Evolutionary conservation across 2,329 filamentous ascomycete species (phyloP).

Genomic region (Monosporascus ibericus): DNA sequence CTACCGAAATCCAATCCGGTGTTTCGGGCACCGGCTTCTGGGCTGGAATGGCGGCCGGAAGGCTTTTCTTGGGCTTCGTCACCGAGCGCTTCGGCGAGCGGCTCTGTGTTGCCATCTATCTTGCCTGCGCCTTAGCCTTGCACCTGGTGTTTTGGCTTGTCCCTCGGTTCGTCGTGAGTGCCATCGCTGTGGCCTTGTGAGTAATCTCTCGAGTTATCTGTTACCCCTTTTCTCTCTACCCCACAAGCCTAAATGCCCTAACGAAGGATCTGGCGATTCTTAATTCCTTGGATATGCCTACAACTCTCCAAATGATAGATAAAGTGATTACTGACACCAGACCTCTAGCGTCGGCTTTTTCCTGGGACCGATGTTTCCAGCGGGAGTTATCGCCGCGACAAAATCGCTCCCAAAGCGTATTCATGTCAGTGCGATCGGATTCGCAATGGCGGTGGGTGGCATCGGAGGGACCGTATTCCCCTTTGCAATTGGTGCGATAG

Average conservation of each 20-base stretch:
- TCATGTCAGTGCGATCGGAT: conserved; percentile 76
- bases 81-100: conserved; percentile 71
- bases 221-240: too few relatives aligned
- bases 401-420: conserved; percentile 67
- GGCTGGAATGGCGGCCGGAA: conserved; percentile 72
- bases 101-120: conserved; percentile 55
- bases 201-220: too few relatives aligned
- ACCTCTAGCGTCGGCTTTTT: conserved; percentile 60
- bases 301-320: too few relatives aligned
- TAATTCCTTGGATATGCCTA: too few relatives aligned
- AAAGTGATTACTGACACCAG: too few relatives aligned
- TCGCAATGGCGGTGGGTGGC: conserved; percentile 72
- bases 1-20: conserved; percentile 63
- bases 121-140: conserved; percentile 55
- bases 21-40: conserved; percentile 78
- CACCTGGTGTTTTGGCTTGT: conserved; percentile 78
- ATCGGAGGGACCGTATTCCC: conserved; percentile 63
- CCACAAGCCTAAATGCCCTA: too few relatives aligned
- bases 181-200: conserved; percentile 58
- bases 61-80: conserved; percentile 68
- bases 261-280: too few relatives aligned
- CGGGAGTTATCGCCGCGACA: conserved; percentile 65
- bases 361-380: conserved; percentile 72
- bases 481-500: conserved; percentile 63
- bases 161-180: conserved; percentile 67